Conservation (phyloP, 75 land plant species). For the Isoetes taiwanensis region DNA sequence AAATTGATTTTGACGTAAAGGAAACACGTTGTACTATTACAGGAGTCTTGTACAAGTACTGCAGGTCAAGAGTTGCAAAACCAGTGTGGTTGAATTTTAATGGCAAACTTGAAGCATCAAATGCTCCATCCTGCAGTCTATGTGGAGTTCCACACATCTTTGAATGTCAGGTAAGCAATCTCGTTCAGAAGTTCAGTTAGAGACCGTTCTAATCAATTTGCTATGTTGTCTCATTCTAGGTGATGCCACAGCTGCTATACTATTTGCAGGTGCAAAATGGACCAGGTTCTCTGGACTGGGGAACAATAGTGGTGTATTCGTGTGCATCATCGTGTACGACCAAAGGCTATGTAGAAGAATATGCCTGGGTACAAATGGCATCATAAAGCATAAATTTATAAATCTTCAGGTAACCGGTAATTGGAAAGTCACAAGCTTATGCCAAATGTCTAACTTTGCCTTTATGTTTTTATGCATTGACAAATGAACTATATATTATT, state of each 20-base stretch:
- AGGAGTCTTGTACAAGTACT: slow-evolving; percentile 30
- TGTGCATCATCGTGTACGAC: slow-evolving; percentile 55
- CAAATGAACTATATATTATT: no score
- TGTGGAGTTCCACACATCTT: slow-evolving; percentile 43
- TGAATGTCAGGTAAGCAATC: slow-evolving; percentile 66
- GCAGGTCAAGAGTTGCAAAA: slow-evolving; percentile 38
- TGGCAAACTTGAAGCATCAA: slow-evolving; percentile 38
- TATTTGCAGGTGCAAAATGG: slow-evolving; percentile 55
- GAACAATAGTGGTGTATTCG: slow-evolving; percentile 60
- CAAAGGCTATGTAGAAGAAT: slow-evolving; percentile 57
- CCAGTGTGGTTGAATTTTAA: slow-evolving; percentile 65
- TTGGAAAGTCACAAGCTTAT: no score
- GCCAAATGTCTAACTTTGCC: no score
- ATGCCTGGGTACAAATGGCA: slow-evolving; percentile 67
- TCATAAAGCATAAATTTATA: no score
- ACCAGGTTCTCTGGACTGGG: slow-evolving; percentile 76
- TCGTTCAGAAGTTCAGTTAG: not conserved
- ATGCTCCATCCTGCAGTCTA: slow-evolving; percentile 47
- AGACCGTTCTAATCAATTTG: not conserved
- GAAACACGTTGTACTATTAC: not conserved
- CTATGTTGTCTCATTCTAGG: slow-evolving; percentile 19
- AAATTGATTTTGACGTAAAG: not conserved
- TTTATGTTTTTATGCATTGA: no score
- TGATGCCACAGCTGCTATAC: slow-evolving; percentile 81
- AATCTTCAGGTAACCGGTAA: no score